phyloP scores from a whole-genome alignment of 2,329 filamentous ascomycete species.

The Hymenoscyphus salicellus region DNA sequence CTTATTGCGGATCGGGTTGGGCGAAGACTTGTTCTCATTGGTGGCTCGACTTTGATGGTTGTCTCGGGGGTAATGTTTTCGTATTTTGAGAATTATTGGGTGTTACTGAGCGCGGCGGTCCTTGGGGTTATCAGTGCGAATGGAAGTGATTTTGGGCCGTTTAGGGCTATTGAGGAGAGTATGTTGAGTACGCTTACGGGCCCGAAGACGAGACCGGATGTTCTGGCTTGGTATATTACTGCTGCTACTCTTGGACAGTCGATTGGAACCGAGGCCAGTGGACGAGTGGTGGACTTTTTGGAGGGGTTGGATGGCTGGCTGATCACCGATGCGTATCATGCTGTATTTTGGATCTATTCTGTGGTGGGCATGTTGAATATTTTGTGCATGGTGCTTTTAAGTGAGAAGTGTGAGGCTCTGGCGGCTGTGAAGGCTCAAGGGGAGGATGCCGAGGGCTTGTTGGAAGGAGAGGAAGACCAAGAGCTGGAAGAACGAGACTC shows the following conservation, averaged over 20 bases:
- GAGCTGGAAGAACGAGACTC: constrained; percentile 11
- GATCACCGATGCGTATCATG: constrained; percentile 48
- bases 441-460: constrained; percentile 20
- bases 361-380: constrained; percentile 56
- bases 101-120: constrained; percentile 54
- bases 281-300: constrained; percentile 55
- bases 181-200: constrained; percentile 53
- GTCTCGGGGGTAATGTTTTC: constrained; percentile 55
- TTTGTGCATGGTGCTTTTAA: constrained; percentile 49
- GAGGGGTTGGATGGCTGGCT: constrained; percentile 44
- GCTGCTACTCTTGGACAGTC: constrained; percentile 57
- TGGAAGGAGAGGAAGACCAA: constrained; percentile 17
- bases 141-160: constrained; percentile 61
- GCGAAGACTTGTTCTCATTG: constrained; percentile 48
- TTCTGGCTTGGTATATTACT: constrained; percentile 60
- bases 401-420: constrained; percentile 35
- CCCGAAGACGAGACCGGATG: constrained; percentile 46
- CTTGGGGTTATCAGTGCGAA: constrained; percentile 60
- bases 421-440: constrained; percentile 1
- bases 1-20: constrained; percentile 57
- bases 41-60: constrained; percentile 54
- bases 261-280: constrained; percentile 55
- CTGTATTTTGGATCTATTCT: constrained; percentile 56
- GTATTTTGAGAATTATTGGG: constrained; percentile 51
- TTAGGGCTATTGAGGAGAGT: constrained; percentile 59